Evolutionary conservation across 164 flowering plant species (phyloP).

Genomic region (Brasenia schreberi): DNA sequence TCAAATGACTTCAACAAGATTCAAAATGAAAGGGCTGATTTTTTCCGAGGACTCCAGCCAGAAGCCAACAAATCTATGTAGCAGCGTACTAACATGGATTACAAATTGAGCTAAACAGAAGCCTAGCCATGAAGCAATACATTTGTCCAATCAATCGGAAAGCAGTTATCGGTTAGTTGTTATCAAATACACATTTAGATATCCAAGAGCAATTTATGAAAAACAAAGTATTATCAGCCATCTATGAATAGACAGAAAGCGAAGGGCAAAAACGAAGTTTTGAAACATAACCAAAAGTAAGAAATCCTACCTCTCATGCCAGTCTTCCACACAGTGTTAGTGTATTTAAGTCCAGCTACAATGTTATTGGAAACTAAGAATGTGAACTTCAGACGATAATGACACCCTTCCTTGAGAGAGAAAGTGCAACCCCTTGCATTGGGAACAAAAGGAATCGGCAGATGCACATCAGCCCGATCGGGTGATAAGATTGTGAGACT

Average conservation of each 20-base stretch:
- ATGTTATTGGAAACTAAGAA: constrained; percentile 35
- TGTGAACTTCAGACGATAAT: constrained; percentile 30
- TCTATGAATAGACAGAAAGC: not conserved
- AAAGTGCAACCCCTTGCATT: constrained; percentile 25
- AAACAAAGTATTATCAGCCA: no score
- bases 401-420: constrained; percentile 37
- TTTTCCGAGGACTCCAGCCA: no score
- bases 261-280: no score
- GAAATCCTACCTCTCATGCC: constrained; percentile 27
- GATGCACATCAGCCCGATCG: constrained; percentile 19
- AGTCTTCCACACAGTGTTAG: constrained; percentile 44
- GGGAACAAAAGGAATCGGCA: constrained; percentile 28
- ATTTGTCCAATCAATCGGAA: not conserved
- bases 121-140: not conserved
- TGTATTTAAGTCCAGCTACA: constrained; percentile 42
- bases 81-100: not conserved
- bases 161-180: not conserved
- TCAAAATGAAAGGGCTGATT: no score
- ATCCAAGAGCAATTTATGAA: not conserved
- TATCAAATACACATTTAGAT: not conserved
- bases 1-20: not conserved
- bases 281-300: not conserved
- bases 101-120: not conserved
- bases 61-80: not conserved
- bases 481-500: constrained; percentile 33